A percentile compares a stretch with the other conserved stretches of the same genome.
Conservation (phyloP, 768 basidiomycete genomes). For the Termitomyces sp. region DNA sequence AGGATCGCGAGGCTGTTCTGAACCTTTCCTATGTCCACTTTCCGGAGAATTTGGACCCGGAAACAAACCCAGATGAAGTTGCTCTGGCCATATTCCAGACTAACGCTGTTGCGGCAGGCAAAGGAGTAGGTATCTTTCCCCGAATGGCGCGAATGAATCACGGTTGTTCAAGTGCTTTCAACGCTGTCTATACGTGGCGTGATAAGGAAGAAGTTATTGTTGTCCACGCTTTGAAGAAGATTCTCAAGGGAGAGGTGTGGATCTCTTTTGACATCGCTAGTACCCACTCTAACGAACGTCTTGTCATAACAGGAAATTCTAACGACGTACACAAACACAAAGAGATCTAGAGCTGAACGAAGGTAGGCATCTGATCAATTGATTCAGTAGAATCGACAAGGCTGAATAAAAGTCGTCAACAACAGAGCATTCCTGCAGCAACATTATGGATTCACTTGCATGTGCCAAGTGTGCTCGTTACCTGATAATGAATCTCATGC, state of each 20-base stretch:
- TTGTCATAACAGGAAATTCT: slow-evolving; percentile 46
- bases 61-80: slow-evolving; percentile 36
- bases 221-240: slow-evolving; percentile 55
- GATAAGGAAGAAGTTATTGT: slow-evolving; percentile 43
- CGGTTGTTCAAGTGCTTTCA: slow-evolving; percentile 65
- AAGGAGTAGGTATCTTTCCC: slow-evolving; percentile 61
- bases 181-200: slow-evolving; percentile 61
- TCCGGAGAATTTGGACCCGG: slow-evolving; percentile 35
- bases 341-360: slow-evolving; percentile 46
- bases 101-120: slow-evolving; percentile 56
- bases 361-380: slow-evolving; percentile 32
- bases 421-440: slow-evolving; percentile 43
- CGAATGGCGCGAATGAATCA: slow-evolving; percentile 65
- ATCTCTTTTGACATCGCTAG: background rate
- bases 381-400: background rate
- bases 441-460: slow-evolving; percentile 57
- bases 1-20: slow-evolving; percentile 39
- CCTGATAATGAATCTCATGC: slow-evolving; percentile 39
- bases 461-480: slow-evolving; percentile 56
- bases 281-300: background rate
- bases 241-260: slow-evolving; percentile 47
- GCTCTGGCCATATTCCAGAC: slow-evolving; percentile 66
- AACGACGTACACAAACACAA: slow-evolving; percentile 59
- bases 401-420: background rate
- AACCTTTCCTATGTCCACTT: slow-evolving; percentile 57